phyloP scores from a whole-genome alignment of 306 rosid species.

The Quercus wislizeni region DNA sequence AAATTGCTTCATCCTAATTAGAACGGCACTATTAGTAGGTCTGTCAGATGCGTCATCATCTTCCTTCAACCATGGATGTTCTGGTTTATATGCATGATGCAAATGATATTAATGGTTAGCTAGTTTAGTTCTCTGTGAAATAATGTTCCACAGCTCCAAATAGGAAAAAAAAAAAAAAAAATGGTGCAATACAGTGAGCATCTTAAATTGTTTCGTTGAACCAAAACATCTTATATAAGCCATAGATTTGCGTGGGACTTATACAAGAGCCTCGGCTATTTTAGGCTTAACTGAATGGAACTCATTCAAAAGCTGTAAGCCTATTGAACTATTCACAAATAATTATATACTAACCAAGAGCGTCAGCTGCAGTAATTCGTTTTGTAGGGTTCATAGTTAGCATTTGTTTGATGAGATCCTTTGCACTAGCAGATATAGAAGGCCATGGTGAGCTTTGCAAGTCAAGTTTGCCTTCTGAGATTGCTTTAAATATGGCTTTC shows the following conservation, averaged over 20 bases:
- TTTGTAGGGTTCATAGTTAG: slow-evolving; percentile 53
- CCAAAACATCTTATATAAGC: neutral
- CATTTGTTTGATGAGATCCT: slow-evolving; percentile 83
- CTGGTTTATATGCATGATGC: slow-evolving; percentile 41
- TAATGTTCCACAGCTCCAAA: neutral
- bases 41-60: slow-evolving; percentile 63
- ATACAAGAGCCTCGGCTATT: neutral
- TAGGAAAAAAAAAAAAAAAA: neutral
- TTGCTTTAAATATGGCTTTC: too few species aligned
- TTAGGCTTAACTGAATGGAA: neutral
- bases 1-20: slow-evolving; percentile 88
- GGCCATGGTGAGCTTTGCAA: slow-evolving; percentile 82
- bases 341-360: slow-evolving; percentile 54
- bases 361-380: slow-evolving; percentile 79
- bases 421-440: slow-evolving; percentile 73
- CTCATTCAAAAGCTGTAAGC: neutral
- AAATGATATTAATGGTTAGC: neutral
- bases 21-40: slow-evolving; percentile 86
- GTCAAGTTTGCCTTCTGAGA: slow-evolving; percentile 31
- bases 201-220: neutral
- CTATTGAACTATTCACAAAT: neutral
- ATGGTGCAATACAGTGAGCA: neutral
- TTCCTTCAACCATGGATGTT: slow-evolving; percentile 87
- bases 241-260: neutral
- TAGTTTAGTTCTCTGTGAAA: neutral